Evolutionary conservation across 1,284 basidiomycete genomes (phyloP).

Genomic region (Microbotryomycetes sp.): DNA sequence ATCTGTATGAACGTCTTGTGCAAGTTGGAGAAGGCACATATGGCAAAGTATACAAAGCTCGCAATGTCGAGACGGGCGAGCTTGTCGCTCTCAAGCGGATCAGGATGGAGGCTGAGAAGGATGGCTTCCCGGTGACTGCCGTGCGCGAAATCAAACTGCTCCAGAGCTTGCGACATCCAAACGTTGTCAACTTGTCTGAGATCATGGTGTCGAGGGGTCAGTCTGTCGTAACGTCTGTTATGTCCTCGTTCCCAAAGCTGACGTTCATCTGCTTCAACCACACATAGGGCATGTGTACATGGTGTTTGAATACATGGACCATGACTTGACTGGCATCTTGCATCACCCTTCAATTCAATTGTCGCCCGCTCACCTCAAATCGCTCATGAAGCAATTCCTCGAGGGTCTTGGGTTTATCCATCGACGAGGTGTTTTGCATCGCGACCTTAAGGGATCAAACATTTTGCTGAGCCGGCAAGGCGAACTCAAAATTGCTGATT

Average conservation of each 20-base stretch:
- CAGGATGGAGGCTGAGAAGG: conserved; percentile 93
- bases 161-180: conserved; percentile 81
- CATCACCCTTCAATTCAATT: conserved; percentile 82
- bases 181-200: conserved; percentile 83
- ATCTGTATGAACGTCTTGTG: conserved; percentile 76
- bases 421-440: conserved; percentile 88
- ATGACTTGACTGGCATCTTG: conserved; percentile 91
- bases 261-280: conserved; percentile 13
- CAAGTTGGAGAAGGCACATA: conserved; percentile 99
- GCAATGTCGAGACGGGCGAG: conserved; percentile 64
- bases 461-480: conserved; percentile 90
- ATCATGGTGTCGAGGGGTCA: conserved; percentile 97
- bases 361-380: conserved; percentile 82
- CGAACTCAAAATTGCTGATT: conserved; percentile 92
- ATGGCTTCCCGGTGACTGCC: conserved; percentile 97
- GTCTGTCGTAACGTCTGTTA: conserved; percentile 32
- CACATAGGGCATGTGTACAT: conserved; percentile 83
- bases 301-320: conserved; percentile 99
- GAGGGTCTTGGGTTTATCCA: conserved; percentile 89
- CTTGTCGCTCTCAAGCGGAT: conserved; percentile 94
- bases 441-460: conserved; percentile 98
- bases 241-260: not conserved
- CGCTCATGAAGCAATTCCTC: conserved; percentile 89
- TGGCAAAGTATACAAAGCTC: conserved; percentile 98
- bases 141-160: conserved; percentile 98